phyloP scores from a whole-genome alignment of 805 yeast genomes.

The Wickerhamomyces ciferrii region DNA sequence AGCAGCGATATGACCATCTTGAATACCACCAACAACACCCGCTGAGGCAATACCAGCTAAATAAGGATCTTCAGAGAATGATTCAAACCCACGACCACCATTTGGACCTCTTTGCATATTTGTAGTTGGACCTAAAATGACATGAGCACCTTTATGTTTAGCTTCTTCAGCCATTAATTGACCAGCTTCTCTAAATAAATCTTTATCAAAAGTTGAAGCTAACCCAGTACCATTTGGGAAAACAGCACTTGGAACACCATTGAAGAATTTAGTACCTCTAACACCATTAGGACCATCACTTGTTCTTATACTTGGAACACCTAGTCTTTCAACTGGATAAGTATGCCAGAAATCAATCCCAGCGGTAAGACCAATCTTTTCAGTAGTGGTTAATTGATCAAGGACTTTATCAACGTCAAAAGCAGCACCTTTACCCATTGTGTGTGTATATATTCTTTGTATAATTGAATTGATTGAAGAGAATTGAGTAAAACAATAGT shows the following conservation, averaged over 20 bases:
- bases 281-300: slow-evolving; percentile 65
- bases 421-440: slow-evolving; percentile 1
- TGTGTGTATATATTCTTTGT: background rate
- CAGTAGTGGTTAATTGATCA: slow-evolving; percentile 19
- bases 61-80: slow-evolving; percentile 58
- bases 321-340: slow-evolving; percentile 29
- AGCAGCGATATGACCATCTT: slow-evolving; percentile 43
- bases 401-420: slow-evolving; percentile 23
- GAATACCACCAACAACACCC: slow-evolving; percentile 50
- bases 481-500: background rate
- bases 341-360: slow-evolving; percentile 53
- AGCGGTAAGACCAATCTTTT: slow-evolving; percentile 27
- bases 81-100: slow-evolving; percentile 61
- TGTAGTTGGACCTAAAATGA: slow-evolving; percentile 43
- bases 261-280: slow-evolving; percentile 51
- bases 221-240: slow-evolving; percentile 55
- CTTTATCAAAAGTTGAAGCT: slow-evolving; percentile 52
- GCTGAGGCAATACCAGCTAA: slow-evolving; percentile 42
- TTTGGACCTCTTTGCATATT: slow-evolving; percentile 54
- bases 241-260: slow-evolving; percentile 49
- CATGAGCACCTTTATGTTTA: slow-evolving; percentile 45
- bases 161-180: slow-evolving; percentile 49
- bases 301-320: slow-evolving; percentile 41
- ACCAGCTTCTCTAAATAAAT: slow-evolving; percentile 44
- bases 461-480: background rate